These are phyloP conservation scores for Phytophthora kernoviae DNA, from an alignment of 352 stramenopile genomes.

Conservation along the genomic window DNA sequence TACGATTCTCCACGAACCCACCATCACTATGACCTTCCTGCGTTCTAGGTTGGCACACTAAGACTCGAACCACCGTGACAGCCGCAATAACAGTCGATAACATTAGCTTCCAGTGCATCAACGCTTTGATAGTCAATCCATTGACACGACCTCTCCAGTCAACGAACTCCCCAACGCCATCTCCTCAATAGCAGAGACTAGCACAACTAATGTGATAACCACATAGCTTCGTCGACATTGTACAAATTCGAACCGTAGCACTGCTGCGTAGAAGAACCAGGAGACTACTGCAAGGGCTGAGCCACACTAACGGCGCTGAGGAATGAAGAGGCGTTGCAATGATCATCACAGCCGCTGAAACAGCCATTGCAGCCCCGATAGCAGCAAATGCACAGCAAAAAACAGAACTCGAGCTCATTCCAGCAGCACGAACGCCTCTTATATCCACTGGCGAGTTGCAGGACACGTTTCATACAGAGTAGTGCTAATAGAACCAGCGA, in stretches of 20 bases:
- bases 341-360: constrained; percentile 26
- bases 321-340: constrained; percentile 31
- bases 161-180: constrained; percentile 3
- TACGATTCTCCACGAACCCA: background rate
- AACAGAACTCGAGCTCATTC: constrained; percentile 6
- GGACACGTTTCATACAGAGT: constrained; percentile 45
- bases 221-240: constrained; percentile 19
- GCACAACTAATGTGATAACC: constrained; percentile 29
- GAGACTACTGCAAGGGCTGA: constrained; percentile 25
- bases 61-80: constrained; percentile 18
- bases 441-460: constrained; percentile 24
- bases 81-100: background rate
- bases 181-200: constrained; percentile 20
- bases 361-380: constrained; percentile 24
- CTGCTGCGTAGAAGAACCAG: constrained; percentile 44
- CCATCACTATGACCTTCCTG: background rate
- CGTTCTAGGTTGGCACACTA: background rate
- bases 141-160: background rate
- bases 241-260: constrained; percentile 28
- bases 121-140: background rate
- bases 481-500: constrained; percentile 42
- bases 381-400: constrained; percentile 43
- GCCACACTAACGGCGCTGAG: constrained; percentile 41
- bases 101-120: constrained; percentile 20
- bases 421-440: background rate